Percentiles rank a stretch among this genome's conserved stretches.
Evolutionary conservation across 345 rosid species (phyloP).

Genomic region (Excoecaria cochinchinensis): DNA sequence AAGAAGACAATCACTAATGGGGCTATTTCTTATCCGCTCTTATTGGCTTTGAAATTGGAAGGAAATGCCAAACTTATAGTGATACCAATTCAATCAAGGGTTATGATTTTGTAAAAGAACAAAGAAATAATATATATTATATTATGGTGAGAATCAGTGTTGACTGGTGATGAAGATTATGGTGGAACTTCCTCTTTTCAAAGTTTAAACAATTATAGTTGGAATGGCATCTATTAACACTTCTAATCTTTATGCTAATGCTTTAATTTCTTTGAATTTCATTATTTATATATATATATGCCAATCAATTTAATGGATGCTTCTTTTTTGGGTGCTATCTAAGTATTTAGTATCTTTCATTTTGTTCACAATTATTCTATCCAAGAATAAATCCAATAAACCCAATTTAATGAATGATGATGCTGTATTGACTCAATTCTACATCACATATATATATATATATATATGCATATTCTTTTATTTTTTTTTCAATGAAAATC

Average conservation of each 20-base stretch:
- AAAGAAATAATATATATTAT: too few species aligned
- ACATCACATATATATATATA: too few species aligned
- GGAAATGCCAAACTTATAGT: neutral
- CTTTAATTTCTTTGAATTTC: neutral
- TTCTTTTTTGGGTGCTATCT: neutral
- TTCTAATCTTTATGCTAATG: neutral
- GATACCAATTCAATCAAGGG: too few species aligned
- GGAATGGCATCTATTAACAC: neutral
- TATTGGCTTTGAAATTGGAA: constrained; percentile 5
- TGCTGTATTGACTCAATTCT: constrained; percentile 14
- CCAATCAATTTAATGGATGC: neutral
- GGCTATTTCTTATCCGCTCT: constrained; percentile 7
- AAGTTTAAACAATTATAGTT: too few species aligned
- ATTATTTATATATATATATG: too few species aligned
- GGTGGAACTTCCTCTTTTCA: too few species aligned
- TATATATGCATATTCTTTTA: neutral
- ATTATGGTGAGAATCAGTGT: too few species aligned
- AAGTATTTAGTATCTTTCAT: neutral
- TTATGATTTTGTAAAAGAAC: too few species aligned
- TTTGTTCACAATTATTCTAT: constrained; percentile 7
- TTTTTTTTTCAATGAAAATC: too few species aligned
- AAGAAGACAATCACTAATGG: constrained; percentile 8
- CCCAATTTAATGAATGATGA: constrained; percentile 10
- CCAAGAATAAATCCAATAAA: constrained; percentile 19
- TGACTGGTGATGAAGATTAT: too few species aligned